Percentiles rank a stretch among this genome's conserved stretches.
These are phyloP conservation scores for Thelephora ganbajun DNA, from an alignment of 768 basidiomycete genomes.

Conservation along the genomic window DNA sequence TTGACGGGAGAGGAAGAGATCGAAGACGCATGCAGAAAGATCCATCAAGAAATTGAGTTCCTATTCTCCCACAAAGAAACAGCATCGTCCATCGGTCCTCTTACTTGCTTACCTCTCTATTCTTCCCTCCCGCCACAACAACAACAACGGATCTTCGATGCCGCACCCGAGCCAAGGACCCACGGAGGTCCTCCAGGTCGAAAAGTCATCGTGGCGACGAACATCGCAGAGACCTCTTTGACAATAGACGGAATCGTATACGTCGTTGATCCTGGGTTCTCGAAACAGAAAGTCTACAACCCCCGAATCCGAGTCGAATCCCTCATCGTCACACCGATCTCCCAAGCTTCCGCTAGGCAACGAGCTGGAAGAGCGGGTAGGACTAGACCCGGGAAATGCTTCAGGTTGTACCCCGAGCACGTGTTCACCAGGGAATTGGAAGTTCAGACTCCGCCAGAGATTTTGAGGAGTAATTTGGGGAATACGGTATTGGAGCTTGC, in stretches of 20 bases:
- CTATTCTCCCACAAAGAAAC: conserved; percentile 43
- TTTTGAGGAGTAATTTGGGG: conserved; percentile 83
- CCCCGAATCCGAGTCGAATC: conserved; percentile 94
- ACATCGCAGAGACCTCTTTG: conserved; percentile 93
- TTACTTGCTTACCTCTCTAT: conserved; percentile 86
- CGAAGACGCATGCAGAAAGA: conserved; percentile 89
- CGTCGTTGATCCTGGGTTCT: conserved; percentile 95
- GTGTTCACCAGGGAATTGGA: conserved; percentile 94
- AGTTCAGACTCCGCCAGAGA: conserved; percentile 96
- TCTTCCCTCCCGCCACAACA: conserved; percentile 89
- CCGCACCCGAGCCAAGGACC: conserved; percentile 50
- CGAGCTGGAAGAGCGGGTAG: conserved; percentile 92
- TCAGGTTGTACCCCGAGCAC: conserved; percentile 91
- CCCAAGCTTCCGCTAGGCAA: conserved; percentile 94
- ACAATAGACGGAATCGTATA: conserved; percentile 99
- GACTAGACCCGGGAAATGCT: conserved; percentile 94
- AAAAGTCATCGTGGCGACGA: conserved; percentile 91
- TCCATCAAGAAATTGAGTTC: conserved; percentile 83
- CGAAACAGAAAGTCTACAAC: conserved; percentile 97
- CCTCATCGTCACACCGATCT: conserved; percentile 86
- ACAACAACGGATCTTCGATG: conserved; percentile 94
- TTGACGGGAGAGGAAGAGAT: conserved; percentile 98
- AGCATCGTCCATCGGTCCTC: conserved; percentile 66
- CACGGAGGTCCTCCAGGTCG: conserved; percentile 71
- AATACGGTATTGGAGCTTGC: conserved; percentile 89